Percentiles rank a stretch among this genome's conserved stretches.
phyloP scores from a whole-genome alignment of 257 asterid species.

The Anisodus acutangulus region DNA sequence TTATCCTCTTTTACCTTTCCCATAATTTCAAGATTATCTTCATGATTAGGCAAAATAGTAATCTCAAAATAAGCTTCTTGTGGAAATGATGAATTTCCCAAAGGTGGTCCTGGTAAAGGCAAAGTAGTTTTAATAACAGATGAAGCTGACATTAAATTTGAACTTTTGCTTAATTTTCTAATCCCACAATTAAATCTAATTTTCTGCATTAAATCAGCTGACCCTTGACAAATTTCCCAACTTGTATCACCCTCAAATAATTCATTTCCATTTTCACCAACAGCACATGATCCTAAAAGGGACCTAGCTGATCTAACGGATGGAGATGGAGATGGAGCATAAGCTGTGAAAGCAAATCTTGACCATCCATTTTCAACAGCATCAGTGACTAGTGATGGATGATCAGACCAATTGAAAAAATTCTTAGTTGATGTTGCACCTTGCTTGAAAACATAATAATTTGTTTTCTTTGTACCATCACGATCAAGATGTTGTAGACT shows the following conservation, averaged over 20 bases:
- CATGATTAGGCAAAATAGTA: conserved; percentile 47
- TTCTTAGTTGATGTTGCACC: conserved; percentile 42
- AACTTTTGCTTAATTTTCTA: neutral
- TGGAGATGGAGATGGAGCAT: conserved; percentile 53
- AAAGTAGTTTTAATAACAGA: conserved; percentile 59
- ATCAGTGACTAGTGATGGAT: conserved; percentile 77
- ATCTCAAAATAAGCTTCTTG: conserved; percentile 91
- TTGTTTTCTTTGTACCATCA: conserved; percentile 44
- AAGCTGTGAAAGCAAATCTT: conserved; percentile 65
- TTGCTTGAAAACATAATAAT: conserved; percentile 50
- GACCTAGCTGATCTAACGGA: conserved; percentile 55
- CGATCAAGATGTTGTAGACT: conserved; percentile 57
- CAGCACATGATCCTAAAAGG: conserved; percentile 51
- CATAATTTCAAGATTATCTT: conserved; percentile 15
- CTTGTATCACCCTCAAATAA: conserved; percentile 48
- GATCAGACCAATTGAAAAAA: conserved; percentile 75
- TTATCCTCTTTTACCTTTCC: conserved; percentile 39
- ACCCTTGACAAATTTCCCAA: conserved; percentile 91
- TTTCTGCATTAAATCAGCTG: conserved; percentile 85
- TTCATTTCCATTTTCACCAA: conserved; percentile 41
- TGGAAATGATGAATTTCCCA: conserved; percentile 76
- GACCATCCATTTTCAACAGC: conserved; percentile 98
- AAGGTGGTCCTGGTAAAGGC: conserved; percentile 89
- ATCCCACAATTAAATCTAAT: conserved; percentile 60
- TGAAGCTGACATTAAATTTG: conserved; percentile 39